Percentiles rank a stretch among this genome's conserved stretches.
Conservation (phyloP, 2,329 filamentous ascomycete species). For the Penicillium vulpinum region DNA sequence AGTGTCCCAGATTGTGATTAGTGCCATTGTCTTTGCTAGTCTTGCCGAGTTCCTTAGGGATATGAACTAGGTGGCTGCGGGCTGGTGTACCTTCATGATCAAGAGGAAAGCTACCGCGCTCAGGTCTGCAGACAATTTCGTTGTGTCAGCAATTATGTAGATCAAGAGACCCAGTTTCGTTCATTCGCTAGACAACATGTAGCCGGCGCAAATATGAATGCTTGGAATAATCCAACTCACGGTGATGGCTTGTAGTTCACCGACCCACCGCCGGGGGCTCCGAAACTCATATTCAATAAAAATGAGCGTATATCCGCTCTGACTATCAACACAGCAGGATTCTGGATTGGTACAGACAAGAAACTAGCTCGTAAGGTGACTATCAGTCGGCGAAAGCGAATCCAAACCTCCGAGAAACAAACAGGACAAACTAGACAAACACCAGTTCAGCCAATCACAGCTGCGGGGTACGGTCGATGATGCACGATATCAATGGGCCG, state of each 20-base stretch:
- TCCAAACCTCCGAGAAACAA: constrained; percentile 23
- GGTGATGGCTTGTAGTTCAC: constrained; percentile 68
- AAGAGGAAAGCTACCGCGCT: constrained; percentile 92
- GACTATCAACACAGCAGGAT: background rate
- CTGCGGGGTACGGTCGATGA: constrained; percentile 3
- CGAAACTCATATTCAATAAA: constrained; percentile 56
- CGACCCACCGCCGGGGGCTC: constrained; percentile 67
- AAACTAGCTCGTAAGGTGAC: background rate
- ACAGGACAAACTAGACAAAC: constrained; percentile 35
- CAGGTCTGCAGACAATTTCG: constrained; percentile 59
- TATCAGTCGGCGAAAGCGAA: background rate
- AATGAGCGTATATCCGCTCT: background rate
- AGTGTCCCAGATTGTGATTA: background rate
- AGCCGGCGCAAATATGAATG: constrained; percentile 1
- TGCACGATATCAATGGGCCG: background rate
- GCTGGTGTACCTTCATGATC: constrained; percentile 73
- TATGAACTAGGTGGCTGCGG: background rate
- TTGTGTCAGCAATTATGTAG: constrained; percentile 4
- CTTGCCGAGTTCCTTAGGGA: background rate
- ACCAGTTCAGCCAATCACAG: constrained; percentile 16
- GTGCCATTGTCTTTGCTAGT: background rate
- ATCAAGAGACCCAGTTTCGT: background rate
- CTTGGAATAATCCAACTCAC: constrained; percentile 46
- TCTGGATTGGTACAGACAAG: background rate
- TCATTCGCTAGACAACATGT: background rate